Percentiles rank a stretch among this genome's conserved stretches.
Evolutionary conservation across 257 asterid genomes (phyloP).

Genomic region (Primulina tabacum): DNA sequence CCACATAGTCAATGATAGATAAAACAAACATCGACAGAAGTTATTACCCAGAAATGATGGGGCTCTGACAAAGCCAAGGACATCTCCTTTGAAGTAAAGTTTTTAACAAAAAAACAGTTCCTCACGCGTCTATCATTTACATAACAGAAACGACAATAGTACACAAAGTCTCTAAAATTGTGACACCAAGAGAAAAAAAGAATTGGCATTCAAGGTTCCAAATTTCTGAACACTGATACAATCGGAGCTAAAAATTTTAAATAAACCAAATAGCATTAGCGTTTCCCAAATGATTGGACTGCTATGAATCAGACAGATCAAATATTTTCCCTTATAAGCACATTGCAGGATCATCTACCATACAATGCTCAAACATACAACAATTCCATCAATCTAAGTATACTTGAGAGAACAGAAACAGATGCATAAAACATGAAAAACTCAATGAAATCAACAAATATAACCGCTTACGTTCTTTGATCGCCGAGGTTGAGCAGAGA

Average conservation of each 20-base stretch:
- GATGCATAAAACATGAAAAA: constrained; percentile 7
- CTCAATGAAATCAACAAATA: not conserved
- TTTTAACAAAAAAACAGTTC: constrained; percentile 2
- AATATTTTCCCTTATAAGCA: no score
- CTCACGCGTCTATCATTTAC: not conserved
- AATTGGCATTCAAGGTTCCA: no score
- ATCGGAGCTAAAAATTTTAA: not conserved
- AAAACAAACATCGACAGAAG: not conserved
- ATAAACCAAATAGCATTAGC: not conserved
- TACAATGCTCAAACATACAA: no score
- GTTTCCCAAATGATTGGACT: no score
- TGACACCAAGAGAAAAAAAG: not conserved
- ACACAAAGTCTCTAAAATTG: not conserved
- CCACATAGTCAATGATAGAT: not conserved
- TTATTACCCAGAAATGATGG: constrained; percentile 9
- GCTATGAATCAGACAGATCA: no score
- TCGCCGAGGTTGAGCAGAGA: constrained; percentile 80
- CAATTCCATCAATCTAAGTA: not conserved
- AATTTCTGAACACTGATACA: no score
- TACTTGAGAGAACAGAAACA: constrained; percentile 9
- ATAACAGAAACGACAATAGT: not conserved
- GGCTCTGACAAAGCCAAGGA: no score
- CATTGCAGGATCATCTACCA: no score
- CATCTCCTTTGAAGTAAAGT: not conserved
- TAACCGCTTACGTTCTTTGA: constrained; percentile 56